Base-by-base conservation (phyloP, 2,329 filamentous ascomycete species). In the Fusarium liriodendri region DNA sequence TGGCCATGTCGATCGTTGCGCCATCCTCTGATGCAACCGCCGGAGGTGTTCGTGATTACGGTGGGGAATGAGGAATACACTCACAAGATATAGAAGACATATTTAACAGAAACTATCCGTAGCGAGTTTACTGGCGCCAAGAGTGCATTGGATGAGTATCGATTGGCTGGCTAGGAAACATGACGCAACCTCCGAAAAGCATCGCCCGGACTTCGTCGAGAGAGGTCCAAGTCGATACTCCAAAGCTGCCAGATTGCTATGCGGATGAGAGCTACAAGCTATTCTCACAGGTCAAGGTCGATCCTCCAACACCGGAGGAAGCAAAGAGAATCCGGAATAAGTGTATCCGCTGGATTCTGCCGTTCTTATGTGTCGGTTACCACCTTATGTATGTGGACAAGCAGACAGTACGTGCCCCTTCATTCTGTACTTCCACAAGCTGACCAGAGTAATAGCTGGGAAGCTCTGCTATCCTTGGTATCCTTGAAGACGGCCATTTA, bases 201-300 rank as follows among this genome's bases (percentile, higher is more conserved):
- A 58, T 40, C 22, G 22, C 33, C 5, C 33, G 35, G 2, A 40
- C 55, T 4, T 58, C 22, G 4, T 58, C 55, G 22, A 58, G 25
- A 4, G 55, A 58, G 35, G 55, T 58, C 7, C 22, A 58, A 9
- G 35, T 29, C 22, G 33, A 27, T 22, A 58, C 55, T 27, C 55
- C 55, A 29, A 58, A 58, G 35, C 13, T 40, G 18, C 55, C 55
- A 2, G 55, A 58, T 38, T 35, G 55, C 16, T 58, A 58, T 6
- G 55, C 18, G n/a, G 55, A 58, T n/a, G 55, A 58, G 55, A 58
- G 55, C 25, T 58, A 58, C 55, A 58, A 58, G 55, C 3, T 58
- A 9, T 58, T 58, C 22, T 40, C 55, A 4, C 55, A 58, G 4
- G 55, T 58, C 35, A 58, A 58, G 13, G 55, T 58, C 14, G 22